Base-by-base conservation (phyloP, 176 grass and related monocot species). In the Dactylis glomerata region DNA sequence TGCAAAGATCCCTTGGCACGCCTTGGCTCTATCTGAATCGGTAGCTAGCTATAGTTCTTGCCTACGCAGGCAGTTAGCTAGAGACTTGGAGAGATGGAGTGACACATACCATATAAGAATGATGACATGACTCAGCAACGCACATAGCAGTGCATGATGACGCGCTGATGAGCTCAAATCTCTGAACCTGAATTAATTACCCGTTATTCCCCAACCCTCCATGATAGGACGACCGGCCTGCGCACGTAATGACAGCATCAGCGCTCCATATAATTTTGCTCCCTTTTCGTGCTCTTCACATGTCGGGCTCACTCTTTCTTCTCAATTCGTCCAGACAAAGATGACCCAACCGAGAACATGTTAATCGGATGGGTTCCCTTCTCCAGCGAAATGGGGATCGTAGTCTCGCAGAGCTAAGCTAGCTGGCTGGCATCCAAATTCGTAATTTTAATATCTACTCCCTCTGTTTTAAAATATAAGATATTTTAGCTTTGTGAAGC, bases 101-200 rank as follows among this genome's bases (percentile, higher is more conserved):
- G 33, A 40, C 34, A n/a, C 23, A 47, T 47, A 13, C 41, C 10
- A 56, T 26, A 33, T 36, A 54, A 64, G 32, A 41, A 62, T 71
- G 54, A 78, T 36, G 88, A 46, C 73, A 82, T 73, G 54, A 83
- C 42, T 82, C 54, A 31, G 81, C 78, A 82, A 65, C 64, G 59
- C 71, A 42, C 84, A 50, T 74, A 78, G 3, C 82, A 79, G 66
- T 83, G 84, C 74, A 74, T 12, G 79, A 73, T 87, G 88, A 90
- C 84, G 56, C 28, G 30, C 66, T 38, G 66, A 67, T 90, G 74
- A 86, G 55, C 65, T 56, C 66, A 46, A 79, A 63, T 31, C 14
- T n/a, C 23, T 72, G 38, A 24, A 47, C 30, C 42, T 65, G 55
- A 30, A 73, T 73, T 73, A 73, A 54, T 72, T 56, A 55, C 44